phyloP scores from a whole-genome alignment of 1,284 basidiomycete genomes.

The Trichosporon sp. region DNA sequence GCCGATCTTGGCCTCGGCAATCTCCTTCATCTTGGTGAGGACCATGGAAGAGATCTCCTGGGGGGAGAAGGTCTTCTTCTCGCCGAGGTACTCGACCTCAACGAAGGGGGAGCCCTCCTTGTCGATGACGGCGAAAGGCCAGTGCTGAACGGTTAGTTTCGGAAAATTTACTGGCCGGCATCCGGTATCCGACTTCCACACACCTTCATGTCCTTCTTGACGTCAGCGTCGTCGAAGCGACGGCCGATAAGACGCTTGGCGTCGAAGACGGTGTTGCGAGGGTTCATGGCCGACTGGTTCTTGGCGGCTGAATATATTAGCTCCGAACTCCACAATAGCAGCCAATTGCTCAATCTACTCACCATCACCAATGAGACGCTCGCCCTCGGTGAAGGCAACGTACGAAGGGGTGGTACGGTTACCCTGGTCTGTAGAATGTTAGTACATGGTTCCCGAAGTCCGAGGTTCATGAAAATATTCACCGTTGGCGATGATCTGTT shows the following conservation, averaged over 20 bases:
- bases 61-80: slow-evolving; percentile 65
- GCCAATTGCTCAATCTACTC: slow-evolving; percentile 25
- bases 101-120: slow-evolving; percentile 64
- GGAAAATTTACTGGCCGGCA: not conserved
- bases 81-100: slow-evolving; percentile 64
- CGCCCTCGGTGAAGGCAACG: slow-evolving; percentile 95
- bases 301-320: slow-evolving; percentile 70
- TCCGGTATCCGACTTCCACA: slow-evolving; percentile 46
- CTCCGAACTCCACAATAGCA: not conserved
- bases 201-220: slow-evolving; percentile 67
- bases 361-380: slow-evolving; percentile 95
- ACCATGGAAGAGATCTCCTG: slow-evolving; percentile 95
- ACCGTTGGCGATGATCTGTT: slow-evolving; percentile 89
- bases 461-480: slow-evolving; percentile 29
- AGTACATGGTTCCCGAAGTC: not conserved
- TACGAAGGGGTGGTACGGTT: slow-evolving; percentile 99
- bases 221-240: slow-evolving; percentile 74
- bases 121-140: slow-evolving; percentile 66
- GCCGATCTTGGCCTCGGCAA: slow-evolving; percentile 66
- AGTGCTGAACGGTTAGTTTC: slow-evolving; percentile 62
- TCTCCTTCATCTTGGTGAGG: slow-evolving; percentile 95
- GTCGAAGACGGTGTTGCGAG: slow-evolving; percentile 92
- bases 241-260: slow-evolving; percentile 97
- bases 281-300: slow-evolving; percentile 97
- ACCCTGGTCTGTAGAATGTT: slow-evolving; percentile 70